Evolutionary conservation across 2,329 filamentous ascomycete species (phyloP).

Genomic region (Sporothrix inflata): DNA sequence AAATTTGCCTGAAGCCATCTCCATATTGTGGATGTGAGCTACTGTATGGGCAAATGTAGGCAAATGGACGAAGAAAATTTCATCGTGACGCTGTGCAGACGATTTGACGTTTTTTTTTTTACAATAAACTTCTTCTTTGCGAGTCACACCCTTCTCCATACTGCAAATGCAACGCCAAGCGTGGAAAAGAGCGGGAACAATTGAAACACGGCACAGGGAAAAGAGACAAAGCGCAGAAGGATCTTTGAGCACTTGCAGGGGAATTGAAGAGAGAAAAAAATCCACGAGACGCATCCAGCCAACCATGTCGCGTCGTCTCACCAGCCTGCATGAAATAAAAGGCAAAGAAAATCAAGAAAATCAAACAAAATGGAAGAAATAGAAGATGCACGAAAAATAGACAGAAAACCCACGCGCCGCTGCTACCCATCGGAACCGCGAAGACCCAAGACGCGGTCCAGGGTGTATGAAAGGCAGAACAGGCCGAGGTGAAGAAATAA

Average conservation of each 20-base stretch:
- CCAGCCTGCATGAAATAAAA: conserved; percentile 8
- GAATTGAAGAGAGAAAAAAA: not conserved
- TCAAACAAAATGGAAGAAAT: not conserved
- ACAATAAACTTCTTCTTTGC: not conserved
- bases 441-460: conserved; percentile 7
- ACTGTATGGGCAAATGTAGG: conserved; percentile 2
- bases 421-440: conserved; percentile 12
- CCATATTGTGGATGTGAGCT: conserved; percentile 27
- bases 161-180: conserved; percentile 10
- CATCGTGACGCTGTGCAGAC: not conserved
- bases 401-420: conserved; percentile 1
- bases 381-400: not conserved
- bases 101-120: not conserved
- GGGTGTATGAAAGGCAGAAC: not conserved
- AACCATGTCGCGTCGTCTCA: conserved; percentile 18
- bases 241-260: not conserved
- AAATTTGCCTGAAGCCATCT: conserved; percentile 3
- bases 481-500: not conserved
- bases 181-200: conserved; percentile 13
- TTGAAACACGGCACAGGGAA: conserved; percentile 30
- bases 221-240: conserved; percentile 28
- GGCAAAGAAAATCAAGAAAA: conserved; percentile 12
- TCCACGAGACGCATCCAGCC: not conserved
- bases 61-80: not conserved
- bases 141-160: conserved; percentile 14